A percentile compares a stretch with the other conserved stretches of the same genome.
Evolutionary conservation across 108 stramenopile species (phyloP).

Genomic region (Aurantiochytrium sp.): DNA sequence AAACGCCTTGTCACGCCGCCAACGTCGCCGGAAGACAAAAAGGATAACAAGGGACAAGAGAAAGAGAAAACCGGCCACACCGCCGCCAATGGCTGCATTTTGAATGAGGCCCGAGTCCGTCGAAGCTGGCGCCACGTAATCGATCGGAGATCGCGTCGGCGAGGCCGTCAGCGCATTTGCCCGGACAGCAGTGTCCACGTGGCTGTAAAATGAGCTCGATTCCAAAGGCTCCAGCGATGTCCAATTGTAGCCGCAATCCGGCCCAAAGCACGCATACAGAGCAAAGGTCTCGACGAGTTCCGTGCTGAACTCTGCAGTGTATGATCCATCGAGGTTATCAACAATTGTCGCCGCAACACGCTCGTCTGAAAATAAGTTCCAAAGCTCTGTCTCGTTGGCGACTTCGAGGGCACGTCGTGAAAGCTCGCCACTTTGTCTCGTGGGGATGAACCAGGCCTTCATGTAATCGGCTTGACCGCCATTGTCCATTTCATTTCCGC

Average conservation of each 20-base stretch:
- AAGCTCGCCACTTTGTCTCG: neutral
- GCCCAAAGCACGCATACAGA: slow-evolving; percentile 2
- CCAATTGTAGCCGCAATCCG: neutral
- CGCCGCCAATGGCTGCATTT: neutral
- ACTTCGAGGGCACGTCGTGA: neutral
- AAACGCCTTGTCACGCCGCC: neutral
- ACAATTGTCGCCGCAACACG: neutral
- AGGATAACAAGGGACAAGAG: neutral
- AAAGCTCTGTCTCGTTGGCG: neutral
- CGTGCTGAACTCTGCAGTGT: neutral
- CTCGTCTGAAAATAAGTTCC: neutral
- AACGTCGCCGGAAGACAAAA: neutral
- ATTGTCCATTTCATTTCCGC: neutral
- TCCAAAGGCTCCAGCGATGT: neutral
- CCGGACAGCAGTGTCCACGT: neutral
- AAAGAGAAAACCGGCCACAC: neutral
- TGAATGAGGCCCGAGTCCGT: neutral
- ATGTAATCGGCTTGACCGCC: neutral
- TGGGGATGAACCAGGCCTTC: neutral
- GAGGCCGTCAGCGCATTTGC: neutral
- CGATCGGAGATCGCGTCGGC: neutral
- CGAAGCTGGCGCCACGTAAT: neutral
- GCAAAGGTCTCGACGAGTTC: neutral
- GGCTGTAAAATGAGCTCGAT: neutral
- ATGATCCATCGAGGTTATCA: neutral